Conservation (phyloP, 352 stramenopile genomes). For the Pythium sp. region DNA sequence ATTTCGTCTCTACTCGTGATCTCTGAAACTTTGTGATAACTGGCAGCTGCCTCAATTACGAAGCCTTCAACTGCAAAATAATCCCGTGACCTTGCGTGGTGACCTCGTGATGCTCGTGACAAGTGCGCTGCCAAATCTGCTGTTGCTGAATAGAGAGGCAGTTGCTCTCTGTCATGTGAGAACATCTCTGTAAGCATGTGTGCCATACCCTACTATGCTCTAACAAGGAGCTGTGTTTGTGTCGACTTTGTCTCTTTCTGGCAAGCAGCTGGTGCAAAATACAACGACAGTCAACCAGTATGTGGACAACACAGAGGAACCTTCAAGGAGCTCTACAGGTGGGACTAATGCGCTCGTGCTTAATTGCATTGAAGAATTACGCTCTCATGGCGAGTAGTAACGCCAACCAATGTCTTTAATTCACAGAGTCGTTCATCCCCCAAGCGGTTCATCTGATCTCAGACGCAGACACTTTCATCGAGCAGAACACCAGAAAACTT, state of each 20-base stretch:
- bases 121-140: constrained; percentile 36
- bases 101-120: constrained; percentile 19
- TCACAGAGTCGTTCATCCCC: neutral
- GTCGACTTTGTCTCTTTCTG: neutral
- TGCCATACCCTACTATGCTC: neutral
- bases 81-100: constrained; percentile 26
- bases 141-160: constrained; percentile 55
- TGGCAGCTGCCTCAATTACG: constrained; percentile 46
- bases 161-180: constrained; percentile 35
- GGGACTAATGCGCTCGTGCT: neutral
- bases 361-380: neutral
- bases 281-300: neutral
- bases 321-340: neutral
- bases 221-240: neutral
- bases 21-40: neutral
- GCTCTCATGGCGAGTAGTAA: neutral
- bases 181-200: neutral
- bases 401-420: neutral
- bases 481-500: constrained; percentile 9
- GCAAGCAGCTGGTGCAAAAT: constrained; percentile 6
- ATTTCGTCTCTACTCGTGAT: neutral
- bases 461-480: constrained; percentile 12
- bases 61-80: constrained; percentile 40
- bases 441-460: neutral
- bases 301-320: neutral